Conservation (phyloP, 2,329 filamentous ascomycete species). For the Talaromyces sp. region DNA sequence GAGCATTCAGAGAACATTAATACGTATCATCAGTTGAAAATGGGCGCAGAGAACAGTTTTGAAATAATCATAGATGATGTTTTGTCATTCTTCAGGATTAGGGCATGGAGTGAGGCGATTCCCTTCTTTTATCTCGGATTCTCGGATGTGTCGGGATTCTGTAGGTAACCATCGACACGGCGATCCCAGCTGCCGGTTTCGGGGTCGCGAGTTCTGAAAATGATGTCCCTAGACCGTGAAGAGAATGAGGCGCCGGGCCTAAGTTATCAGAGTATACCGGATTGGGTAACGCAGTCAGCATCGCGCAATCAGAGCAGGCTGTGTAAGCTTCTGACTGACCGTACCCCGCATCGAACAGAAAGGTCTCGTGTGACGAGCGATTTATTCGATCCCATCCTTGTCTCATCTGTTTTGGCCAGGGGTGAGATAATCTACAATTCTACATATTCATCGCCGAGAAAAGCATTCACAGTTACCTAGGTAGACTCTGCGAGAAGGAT, state of each 20-base stretch:
- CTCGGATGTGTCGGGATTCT: neutral
- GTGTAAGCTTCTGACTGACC: neutral
- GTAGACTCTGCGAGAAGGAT: neutral
- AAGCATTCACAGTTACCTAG: neutral
- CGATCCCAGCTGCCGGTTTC: neutral
- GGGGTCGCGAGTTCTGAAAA: no score
- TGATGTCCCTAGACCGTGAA: neutral
- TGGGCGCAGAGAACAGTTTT: no score
- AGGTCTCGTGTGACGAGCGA: conserved; percentile 2
- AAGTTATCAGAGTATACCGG: neutral
- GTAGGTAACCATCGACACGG: neutral
- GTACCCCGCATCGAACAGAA: conserved; percentile 2
- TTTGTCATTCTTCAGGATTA: no score
- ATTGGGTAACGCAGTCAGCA: neutral
- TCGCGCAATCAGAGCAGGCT: neutral
- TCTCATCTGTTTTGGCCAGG: neutral
- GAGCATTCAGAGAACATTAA: no score
- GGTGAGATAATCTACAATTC: neutral
- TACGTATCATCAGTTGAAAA: no score
- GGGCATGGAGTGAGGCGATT: no score
- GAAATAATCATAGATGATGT: no score
- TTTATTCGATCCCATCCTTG: neutral
- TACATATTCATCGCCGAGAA: no score
- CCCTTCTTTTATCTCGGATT: neutral
- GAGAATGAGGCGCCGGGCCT: neutral